Conservation (phyloP, 192 early-diverging fungal genomes). For the Funneliformis mosseae region DNA sequence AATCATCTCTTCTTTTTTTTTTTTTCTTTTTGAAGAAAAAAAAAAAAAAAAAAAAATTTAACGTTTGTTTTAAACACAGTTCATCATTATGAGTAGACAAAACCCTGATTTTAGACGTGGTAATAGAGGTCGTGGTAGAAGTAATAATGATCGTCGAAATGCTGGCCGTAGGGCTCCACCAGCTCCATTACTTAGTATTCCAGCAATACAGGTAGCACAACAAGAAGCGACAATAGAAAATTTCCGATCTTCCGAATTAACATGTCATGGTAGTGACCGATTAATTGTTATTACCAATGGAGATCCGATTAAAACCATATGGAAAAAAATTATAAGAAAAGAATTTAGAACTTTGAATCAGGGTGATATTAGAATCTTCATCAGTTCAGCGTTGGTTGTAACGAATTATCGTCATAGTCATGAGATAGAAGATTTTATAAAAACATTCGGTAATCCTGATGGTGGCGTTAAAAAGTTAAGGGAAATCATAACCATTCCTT, state of each 20-base stretch:
- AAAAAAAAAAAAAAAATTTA: too few relatives aligned
- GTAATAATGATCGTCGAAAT: too few relatives aligned
- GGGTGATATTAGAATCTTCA: conserved; percentile 16
- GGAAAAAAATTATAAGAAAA: neutral
- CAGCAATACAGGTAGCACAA: too few relatives aligned
- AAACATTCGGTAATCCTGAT: conserved; percentile 3
- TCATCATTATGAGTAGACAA: too few relatives aligned
- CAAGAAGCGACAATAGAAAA: neutral
- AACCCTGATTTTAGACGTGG: too few relatives aligned
- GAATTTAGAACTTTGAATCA: conserved; percentile 25
- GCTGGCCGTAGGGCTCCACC: too few relatives aligned
- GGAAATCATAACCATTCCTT: conserved; percentile 32
- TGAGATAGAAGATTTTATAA: conserved; percentile 32
- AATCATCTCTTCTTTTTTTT: too few relatives aligned
- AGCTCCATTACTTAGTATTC: too few relatives aligned
- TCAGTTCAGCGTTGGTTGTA: neutral
- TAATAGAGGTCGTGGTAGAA: too few relatives aligned
- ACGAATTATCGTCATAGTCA: too few relatives aligned
- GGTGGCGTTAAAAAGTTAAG: conserved; percentile 30
- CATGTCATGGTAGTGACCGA: conserved; percentile 10
- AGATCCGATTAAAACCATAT: neutral
- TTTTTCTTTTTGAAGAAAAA: too few relatives aligned
- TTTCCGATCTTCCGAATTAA: conserved; percentile 10
- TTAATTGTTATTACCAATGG: neutral
- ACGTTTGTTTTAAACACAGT: too few relatives aligned